Evolutionary conservation across 108 stramenopile genomes (phyloP).

Genomic region (Nannochloropsis gaditana): DNA sequence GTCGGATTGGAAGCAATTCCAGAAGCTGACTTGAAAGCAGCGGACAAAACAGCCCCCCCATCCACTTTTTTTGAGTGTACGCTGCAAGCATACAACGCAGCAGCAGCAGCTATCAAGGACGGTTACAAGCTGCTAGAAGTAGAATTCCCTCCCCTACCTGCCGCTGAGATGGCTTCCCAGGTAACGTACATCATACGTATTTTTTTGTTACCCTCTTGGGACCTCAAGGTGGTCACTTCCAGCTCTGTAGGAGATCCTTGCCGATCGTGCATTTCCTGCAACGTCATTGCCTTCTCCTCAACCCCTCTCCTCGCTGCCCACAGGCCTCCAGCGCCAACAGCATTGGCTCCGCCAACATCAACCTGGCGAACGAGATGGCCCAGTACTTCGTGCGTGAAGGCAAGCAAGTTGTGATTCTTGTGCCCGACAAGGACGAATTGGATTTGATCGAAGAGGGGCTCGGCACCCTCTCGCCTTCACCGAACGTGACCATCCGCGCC

Average conservation of each 20-base stretch:
- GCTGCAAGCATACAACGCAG: slow-evolving; percentile 29
- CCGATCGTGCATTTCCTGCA: too few relatives aligned
- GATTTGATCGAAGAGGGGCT: slow-evolving; percentile 30
- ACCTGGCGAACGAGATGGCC: slow-evolving; percentile 77
- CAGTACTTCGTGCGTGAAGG: slow-evolving; percentile 57
- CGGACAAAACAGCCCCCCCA: slow-evolving; percentile 10
- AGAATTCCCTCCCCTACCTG: slow-evolving; percentile 77
- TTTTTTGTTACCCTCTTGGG: not conserved
- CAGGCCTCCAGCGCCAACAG: slow-evolving; percentile 61
- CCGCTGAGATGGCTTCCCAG: slow-evolving; percentile 25
- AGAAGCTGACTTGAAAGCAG: not conserved
- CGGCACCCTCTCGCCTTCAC: not conserved
- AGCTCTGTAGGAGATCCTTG: too few relatives aligned
- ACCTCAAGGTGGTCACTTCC: too few relatives aligned
- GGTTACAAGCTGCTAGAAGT: slow-evolving; percentile 75
- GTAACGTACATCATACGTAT: not conserved
- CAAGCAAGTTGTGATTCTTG: slow-evolving; percentile 43
- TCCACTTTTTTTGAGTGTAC: slow-evolving; percentile 14
- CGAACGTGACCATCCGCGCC: slow-evolving; percentile 6
- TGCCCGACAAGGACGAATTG: slow-evolving; percentile 47
- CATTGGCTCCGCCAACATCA: slow-evolving; percentile 79
- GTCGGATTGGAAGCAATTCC: not conserved
- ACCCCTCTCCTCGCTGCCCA: not conserved
- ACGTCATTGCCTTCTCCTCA: not conserved
- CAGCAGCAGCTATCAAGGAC: slow-evolving; percentile 62